These are phyloP conservation scores for Botrytis pseudocinerea DNA, from an alignment of 2,329 filamentous ascomycete genomes.

Conservation along the genomic window DNA sequence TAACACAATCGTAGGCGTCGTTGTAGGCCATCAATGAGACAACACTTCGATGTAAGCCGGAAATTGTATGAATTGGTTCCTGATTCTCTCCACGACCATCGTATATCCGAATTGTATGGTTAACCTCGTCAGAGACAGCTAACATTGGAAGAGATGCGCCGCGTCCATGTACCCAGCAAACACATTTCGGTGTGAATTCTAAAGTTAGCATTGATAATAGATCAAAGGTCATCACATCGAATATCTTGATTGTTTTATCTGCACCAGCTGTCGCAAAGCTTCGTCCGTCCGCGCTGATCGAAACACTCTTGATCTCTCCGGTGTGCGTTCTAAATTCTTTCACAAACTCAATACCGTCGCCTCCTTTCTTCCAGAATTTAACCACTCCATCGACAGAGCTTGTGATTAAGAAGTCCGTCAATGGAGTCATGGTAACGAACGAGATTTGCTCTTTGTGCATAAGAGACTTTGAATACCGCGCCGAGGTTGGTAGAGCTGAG, in stretches of 20 bases:
- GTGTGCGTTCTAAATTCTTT: slow-evolving; percentile 95
- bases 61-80: slow-evolving; percentile 73
- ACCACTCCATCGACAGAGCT: slow-evolving; percentile 93
- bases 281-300: slow-evolving; percentile 83
- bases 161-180: slow-evolving; percentile 90
- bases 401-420: slow-evolving; percentile 94
- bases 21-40: slow-evolving; percentile 90
- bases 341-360: slow-evolving; percentile 90
- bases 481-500: slow-evolving; percentile 77
- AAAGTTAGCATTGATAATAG: slow-evolving; percentile 80
- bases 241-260: slow-evolving; percentile 79
- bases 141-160: slow-evolving; percentile 86
- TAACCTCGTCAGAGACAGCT: slow-evolving; percentile 75
- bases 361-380: slow-evolving; percentile 99
- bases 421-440: slow-evolving; percentile 83
- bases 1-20: slow-evolving; percentile 80
- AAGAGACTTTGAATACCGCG: slow-evolving; percentile 88
- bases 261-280: slow-evolving; percentile 87
- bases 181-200: slow-evolving; percentile 70
- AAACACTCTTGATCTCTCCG: slow-evolving; percentile 80
- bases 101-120: slow-evolving; percentile 75
- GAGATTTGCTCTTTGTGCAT: slow-evolving; percentile 98
- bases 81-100: slow-evolving; percentile 84
- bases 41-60: slow-evolving; percentile 75
- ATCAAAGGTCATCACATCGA: slow-evolving; percentile 83